A percentile compares a stretch with the other conserved stretches of the same genome.
phyloP scores from a whole-genome alignment of 192 early-diverging fungal species.

The Ambispora gerdemannii region DNA sequence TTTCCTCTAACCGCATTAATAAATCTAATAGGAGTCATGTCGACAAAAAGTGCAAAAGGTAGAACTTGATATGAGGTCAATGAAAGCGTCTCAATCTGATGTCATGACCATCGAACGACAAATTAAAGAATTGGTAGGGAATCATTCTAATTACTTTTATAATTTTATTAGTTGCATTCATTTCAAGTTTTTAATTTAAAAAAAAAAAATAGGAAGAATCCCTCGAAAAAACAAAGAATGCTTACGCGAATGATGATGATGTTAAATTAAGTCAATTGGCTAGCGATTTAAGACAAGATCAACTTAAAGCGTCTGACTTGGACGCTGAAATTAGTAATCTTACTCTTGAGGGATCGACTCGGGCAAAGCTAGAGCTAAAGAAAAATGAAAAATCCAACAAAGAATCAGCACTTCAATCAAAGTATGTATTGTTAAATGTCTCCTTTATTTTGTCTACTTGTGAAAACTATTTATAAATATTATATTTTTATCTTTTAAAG shows the following conservation, averaged over 20 bases:
- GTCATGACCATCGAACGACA: background rate
- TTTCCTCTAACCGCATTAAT: too few relatives aligned
- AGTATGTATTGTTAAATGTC: background rate
- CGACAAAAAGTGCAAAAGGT: background rate
- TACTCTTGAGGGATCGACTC: background rate
- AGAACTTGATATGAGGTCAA: background rate
- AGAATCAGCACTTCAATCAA: background rate
- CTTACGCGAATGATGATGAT: background rate
- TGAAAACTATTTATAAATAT: too few relatives aligned
- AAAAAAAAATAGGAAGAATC: too few relatives aligned
- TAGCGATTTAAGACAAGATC: background rate
- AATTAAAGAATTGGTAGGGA: background rate
- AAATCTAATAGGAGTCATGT: background rate
- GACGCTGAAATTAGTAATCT: background rate
- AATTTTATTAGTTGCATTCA: background rate
- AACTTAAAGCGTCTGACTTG: background rate
- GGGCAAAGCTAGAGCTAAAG: background rate
- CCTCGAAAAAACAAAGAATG: background rate
- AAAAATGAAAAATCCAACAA: background rate
- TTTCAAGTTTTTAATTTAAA: background rate
- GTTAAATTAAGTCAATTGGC: background rate
- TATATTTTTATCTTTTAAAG: too few relatives aligned
- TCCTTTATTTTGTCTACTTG: too few relatives aligned
- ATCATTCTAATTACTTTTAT: too few relatives aligned
- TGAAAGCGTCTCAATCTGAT: background rate